Evolutionary conservation across 805 yeast species (phyloP), one percentile per base, ranked within the genome.

Genomic region (Metschnikowia proteae): DNA sequence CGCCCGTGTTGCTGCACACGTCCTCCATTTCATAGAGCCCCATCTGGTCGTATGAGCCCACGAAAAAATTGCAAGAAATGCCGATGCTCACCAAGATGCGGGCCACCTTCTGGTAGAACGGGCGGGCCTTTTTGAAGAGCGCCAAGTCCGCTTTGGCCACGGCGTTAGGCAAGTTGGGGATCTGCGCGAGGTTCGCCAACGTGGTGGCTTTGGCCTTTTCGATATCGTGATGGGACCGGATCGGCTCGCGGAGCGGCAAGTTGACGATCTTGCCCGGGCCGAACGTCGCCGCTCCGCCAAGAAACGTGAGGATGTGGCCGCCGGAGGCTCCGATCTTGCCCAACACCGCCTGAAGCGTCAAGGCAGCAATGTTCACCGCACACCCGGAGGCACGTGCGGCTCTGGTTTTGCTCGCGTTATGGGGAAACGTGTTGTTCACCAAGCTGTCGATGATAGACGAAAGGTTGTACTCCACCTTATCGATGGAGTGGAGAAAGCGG

Each of bases 11-110:
- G 57, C 75, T 72, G 44, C 80, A 68, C 8, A 83, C 63, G 11
- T 74, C 69, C 50, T 80, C 83, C 88, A 83, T 84, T 60, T 83
- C 89, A 53, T 67, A 77, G 30, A 83, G 66, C 0, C 89, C 89
- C 38, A 82, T 74, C 62, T 83, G 89, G 62, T 83, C 88, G 60
- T 83, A 83, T 9, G 84, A 75, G 11, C 88, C 88, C 49, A 81
- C 75, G 54, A 82, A 82, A 22, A 82, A 61, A 57, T 81, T 79
- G 40, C 82, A 68, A 5, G 82, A 69, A 46, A 80, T 76, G 0
- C 87, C 86, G 52, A 75, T 71, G 3, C 66, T 53, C 0, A 81
- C 73, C 23, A 80, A 69, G 13, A 59, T 61, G 26, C 70, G 67
- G 3, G 86, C 78, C n/a, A 83, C 61, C 6, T 66, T 65, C 6